Base-by-base conservation (phyloP, 331 rosid species). In the Quercus lobata region DNA sequence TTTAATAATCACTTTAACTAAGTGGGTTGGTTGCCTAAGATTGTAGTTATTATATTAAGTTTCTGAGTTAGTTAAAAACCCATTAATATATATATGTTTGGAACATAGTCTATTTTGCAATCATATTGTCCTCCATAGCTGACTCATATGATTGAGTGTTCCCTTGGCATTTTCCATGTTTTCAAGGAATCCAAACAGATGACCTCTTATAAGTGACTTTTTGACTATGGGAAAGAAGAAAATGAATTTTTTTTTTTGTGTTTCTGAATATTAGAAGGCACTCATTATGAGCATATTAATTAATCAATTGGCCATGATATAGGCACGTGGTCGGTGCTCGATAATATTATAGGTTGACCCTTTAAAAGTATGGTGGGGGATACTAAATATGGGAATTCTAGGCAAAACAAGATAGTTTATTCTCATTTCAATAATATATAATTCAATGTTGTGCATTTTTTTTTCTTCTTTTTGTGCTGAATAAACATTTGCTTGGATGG, bases 111-210 rank as follows among this genome's bases (percentile, higher is more conserved):
- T 75, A 78, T 71, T 44, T 68, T 55, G 78, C 74, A 85, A 88
- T 85, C 80, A 88, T 84, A 17, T 68, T 89, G 86, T 86, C 88
- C 55, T 82, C 90, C 88, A 77, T 88, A 83, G 1, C 61, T 15
- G 58, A 5, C 72, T 78, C 87, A 78, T 77, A 84, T 82, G 83
- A 86, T 88, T 82, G 87, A 76, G 78, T 86, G 90, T 81, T 86
- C 87, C 89, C 78, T 84, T 72, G 78, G 75, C 88, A 79, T 81
- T 86, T 72, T 84, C 86, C 83, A 61, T 78, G 82, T 86, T 76
- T 75, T 63, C 61, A 49, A 57, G 80, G 69, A 75, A 82, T 78
- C 84, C 86, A 82, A 85, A 87, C 81, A 27, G 62, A 72, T 79
- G 69, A 69, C 25, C 63, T 73, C 76, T 76, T 75, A 37, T 78